A percentile compares a stretch with the other conserved stretches of the same genome.
Evolutionary conservation across 441 rosid species (phyloP).

Genomic region (Corymbia calophylla): DNA sequence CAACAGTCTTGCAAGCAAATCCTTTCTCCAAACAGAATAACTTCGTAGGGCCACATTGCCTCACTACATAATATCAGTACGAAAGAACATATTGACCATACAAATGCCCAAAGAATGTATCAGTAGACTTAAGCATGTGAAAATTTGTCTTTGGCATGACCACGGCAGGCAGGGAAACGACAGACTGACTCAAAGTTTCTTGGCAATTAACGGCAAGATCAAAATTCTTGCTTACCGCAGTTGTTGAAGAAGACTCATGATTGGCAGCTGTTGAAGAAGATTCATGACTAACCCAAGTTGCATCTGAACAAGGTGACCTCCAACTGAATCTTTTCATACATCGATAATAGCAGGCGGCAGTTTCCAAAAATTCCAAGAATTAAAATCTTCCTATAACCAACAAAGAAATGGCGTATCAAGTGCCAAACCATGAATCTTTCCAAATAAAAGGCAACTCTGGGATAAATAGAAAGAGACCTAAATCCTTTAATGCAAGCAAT

Average conservation of each 20-base stretch:
- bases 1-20: not conserved
- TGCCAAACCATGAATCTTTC: not conserved
- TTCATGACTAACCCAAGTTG: not conserved
- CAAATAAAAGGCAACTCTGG: not conserved
- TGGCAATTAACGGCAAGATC: not conserved
- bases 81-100: not conserved
- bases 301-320: not conserved
- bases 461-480: not conserved
- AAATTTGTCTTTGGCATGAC: not conserved
- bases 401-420: not conserved
- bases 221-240: not conserved
- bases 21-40: not conserved
- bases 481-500: not conserved
- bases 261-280: not conserved
- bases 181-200: not conserved
- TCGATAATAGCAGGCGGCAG: conserved; percentile 52
- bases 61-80: not conserved
- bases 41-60: not conserved
- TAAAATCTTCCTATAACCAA: conserved; percentile 77
- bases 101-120: not conserved
- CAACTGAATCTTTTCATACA: not conserved
- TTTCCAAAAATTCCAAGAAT: conserved; percentile 96
- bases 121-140: not conserved
- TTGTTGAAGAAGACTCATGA: not conserved
- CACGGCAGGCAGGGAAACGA: not conserved